Percentiles rank a stretch among this genome's conserved stretches.
Conservation (phyloP, 2,329 filamentous ascomycete species). For the Fusarium miscanthi region DNA sequence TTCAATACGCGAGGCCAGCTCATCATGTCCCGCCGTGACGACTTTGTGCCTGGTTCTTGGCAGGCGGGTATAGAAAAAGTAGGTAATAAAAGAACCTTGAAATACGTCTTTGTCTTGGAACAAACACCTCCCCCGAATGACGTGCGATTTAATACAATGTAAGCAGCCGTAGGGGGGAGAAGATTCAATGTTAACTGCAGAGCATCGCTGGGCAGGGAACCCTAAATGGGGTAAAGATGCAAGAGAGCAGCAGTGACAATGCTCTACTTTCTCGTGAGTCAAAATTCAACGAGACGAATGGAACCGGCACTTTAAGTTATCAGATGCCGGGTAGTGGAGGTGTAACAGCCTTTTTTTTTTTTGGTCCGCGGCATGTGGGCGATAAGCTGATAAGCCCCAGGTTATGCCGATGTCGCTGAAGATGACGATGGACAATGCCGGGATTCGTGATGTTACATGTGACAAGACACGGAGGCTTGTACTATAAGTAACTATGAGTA, state of each 20-base stretch:
- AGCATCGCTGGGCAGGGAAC: slow-evolving; percentile 32
- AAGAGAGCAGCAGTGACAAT: slow-evolving; percentile 7
- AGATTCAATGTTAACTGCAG: slow-evolving; percentile 34
- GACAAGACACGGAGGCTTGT: not conserved
- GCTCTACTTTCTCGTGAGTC: slow-evolving; percentile 21
- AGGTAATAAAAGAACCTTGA: slow-evolving; percentile 10
- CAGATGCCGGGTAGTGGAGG: slow-evolving; percentile 36
- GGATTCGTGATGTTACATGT: not conserved
- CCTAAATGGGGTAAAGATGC: not conserved
- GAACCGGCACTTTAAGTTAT: slow-evolving; percentile 8
- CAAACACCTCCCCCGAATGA: slow-evolving; percentile 35
- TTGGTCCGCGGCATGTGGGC: slow-evolving; percentile 10
- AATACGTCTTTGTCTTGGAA: not conserved
- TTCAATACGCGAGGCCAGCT: slow-evolving; percentile 54
- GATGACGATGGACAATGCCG: slow-evolving; percentile 16
- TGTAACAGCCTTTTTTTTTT: slow-evolving; percentile 24
- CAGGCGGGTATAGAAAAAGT: slow-evolving; percentile 1
- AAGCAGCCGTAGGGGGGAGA: slow-evolving; percentile 36
- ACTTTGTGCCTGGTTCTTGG: slow-evolving; percentile 7
- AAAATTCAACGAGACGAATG: slow-evolving; percentile 21
- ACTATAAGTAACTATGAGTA: not conserved
- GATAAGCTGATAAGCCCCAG: slow-evolving; percentile 46
- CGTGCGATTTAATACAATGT: slow-evolving; percentile 21
- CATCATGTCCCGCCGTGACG: slow-evolving; percentile 49
- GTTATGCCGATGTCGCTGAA: slow-evolving; percentile 40